These are phyloP conservation scores for Diplodia corticola DNA, from an alignment of 2,329 filamentous ascomycete species.

Conservation along the genomic window DNA sequence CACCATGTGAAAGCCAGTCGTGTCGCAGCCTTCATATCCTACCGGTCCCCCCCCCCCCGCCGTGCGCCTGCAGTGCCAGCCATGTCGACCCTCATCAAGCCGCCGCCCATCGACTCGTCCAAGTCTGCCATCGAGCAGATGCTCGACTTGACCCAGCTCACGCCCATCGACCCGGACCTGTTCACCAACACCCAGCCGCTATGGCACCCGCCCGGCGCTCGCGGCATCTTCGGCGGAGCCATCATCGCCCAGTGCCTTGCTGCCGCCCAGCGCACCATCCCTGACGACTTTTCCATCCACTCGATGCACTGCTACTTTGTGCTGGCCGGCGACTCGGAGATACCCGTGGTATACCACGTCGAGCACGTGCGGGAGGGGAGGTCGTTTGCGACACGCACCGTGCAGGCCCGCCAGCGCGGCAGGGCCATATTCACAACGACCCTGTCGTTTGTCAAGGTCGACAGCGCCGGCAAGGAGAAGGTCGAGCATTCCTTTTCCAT, in stretches of 20 bases:
- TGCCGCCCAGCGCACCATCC: constrained; percentile 85
- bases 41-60: background rate
- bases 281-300: constrained; percentile 77
- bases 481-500: constrained; percentile 67
- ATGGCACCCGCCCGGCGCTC: constrained; percentile 89
- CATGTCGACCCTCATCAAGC: constrained; percentile 67
- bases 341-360: constrained; percentile 92
- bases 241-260: constrained; percentile 91
- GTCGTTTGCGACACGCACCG: constrained; percentile 87
- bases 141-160: constrained; percentile 79
- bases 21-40: background rate
- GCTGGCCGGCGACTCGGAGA: constrained; percentile 78
- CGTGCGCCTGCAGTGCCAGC: background rate
- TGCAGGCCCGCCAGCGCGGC: constrained; percentile 89
- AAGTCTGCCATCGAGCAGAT: constrained; percentile 86
- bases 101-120: constrained; percentile 69
- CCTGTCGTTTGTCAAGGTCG: constrained; percentile 77
- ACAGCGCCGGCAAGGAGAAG: constrained; percentile 55
- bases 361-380: constrained; percentile 87
- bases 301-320: constrained; percentile 99
- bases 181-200: constrained; percentile 92
- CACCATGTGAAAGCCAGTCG: constrained; percentile 16
- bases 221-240: constrained; percentile 89
- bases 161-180: constrained; percentile 76
- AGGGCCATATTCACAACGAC: constrained; percentile 94